Evolutionary conservation across 2,329 filamentous ascomycete species (phyloP).

Genomic region (Fusarium scirpi): DNA sequence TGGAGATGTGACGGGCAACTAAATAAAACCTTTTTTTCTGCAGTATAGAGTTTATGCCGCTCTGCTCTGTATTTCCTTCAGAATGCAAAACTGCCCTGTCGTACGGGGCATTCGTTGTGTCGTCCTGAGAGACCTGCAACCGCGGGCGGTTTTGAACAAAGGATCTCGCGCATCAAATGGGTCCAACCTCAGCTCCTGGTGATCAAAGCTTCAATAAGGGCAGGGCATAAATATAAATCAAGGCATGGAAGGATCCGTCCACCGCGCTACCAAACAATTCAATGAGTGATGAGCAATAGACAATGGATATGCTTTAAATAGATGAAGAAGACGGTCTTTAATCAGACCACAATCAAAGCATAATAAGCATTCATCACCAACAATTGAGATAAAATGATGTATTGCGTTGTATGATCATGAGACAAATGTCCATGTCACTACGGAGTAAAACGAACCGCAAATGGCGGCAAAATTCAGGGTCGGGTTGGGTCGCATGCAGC

Average conservation of each 20-base stretch:
- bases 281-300: not conserved
- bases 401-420: conserved; percentile 9
- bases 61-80: not conserved
- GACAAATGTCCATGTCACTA: not conserved
- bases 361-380: not conserved
- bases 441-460: not conserved
- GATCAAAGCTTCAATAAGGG: conserved; percentile 17
- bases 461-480: conserved; percentile 17
- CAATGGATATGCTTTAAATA: not conserved
- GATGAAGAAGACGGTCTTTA: not conserved
- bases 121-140: conserved; percentile 19
- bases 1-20: conserved; percentile 19
- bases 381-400: not conserved
- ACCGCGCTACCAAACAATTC: not conserved
- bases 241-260: conserved; percentile 9
- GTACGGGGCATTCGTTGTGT: not conserved
- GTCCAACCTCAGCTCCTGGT: conserved; percentile 19
- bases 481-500: conserved; percentile 22
- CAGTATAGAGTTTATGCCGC: conserved; percentile 4
- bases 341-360: not conserved
- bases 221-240: not conserved
- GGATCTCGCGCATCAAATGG: conserved; percentile 19
- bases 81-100: not conserved
- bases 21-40: conserved; percentile 11
- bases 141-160: conserved; percentile 17